These are phyloP conservation scores for Phalaenopsis hybrid DNA, from an alignment of 116 monocot genomes.

Conservation along the genomic window DNA sequence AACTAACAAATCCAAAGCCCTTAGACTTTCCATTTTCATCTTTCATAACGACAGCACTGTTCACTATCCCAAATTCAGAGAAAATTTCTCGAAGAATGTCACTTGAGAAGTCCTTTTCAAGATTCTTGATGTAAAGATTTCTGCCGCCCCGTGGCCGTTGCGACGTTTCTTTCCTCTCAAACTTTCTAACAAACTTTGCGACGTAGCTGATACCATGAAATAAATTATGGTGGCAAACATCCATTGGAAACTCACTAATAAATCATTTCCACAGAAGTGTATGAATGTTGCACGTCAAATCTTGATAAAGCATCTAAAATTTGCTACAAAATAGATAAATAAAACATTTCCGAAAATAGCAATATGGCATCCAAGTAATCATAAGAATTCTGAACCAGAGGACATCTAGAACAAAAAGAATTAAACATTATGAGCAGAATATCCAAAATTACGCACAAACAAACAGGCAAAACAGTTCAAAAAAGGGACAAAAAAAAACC, in stretches of 20 bases:
- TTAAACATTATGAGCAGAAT: not conserved
- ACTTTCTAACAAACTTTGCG: constrained; percentile 41
- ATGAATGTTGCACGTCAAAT: too few species aligned
- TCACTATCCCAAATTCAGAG: constrained; percentile 41
- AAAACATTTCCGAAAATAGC: not conserved
- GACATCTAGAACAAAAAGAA: too few species aligned
- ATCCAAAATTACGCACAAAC: not conserved
- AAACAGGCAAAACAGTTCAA: not conserved
- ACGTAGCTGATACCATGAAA: constrained; percentile 30
- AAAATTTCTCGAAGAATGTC: constrained; percentile 35
- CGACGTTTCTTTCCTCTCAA: constrained; percentile 11
- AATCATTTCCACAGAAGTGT: too few species aligned
- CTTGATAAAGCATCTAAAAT: not conserved
- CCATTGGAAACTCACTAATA: not conserved
- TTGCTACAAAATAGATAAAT: not conserved
- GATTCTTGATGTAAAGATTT: constrained; percentile 63
- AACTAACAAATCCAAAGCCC: constrained; percentile 65
- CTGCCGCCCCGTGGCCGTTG: constrained; percentile 9
- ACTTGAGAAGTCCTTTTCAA: constrained; percentile 34
- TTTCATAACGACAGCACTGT: constrained; percentile 36
- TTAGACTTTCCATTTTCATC: constrained; percentile 37
- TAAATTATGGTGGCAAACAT: not conserved
- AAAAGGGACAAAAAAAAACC: too few species aligned
- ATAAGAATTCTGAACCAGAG: too few species aligned
- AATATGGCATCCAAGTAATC: too few species aligned